Evolutionary conservation across 2,329 filamentous ascomycete species (phyloP).

Genomic region (Colletotrichum horii): DNA sequence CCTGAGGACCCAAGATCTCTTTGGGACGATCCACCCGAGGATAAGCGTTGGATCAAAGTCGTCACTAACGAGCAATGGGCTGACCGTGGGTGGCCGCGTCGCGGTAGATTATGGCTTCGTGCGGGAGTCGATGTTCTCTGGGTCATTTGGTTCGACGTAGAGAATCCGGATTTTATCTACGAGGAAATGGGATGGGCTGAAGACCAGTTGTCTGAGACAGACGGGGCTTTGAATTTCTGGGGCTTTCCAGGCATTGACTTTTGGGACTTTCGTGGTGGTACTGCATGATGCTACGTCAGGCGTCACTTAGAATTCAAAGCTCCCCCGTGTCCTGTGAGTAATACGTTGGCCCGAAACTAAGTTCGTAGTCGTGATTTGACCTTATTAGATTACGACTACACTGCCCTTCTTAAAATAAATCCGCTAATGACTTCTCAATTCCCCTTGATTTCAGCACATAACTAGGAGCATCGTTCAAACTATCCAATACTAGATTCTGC

Average conservation of each 20-base stretch:
- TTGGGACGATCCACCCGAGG: neutral
- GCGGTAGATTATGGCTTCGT: constrained; percentile 21
- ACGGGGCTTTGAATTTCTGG: constrained; percentile 23
- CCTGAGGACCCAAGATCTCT: too few species aligned
- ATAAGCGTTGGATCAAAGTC: constrained; percentile 22
- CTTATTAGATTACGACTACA: neutral
- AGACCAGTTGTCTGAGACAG: neutral
- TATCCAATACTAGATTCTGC: neutral
- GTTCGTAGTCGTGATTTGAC: neutral
- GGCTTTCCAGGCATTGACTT: neutral
- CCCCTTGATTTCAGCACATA: neutral
- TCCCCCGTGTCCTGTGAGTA: neutral
- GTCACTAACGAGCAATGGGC: constrained; percentile 8
- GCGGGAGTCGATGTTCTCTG: constrained; percentile 21
- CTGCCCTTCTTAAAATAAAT: neutral
- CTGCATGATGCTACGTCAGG: neutral
- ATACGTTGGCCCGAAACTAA: neutral
- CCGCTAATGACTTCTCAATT: neutral
- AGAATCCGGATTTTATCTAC: constrained; percentile 18
- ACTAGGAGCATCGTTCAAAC: neutral
- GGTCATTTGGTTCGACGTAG: constrained; percentile 15
- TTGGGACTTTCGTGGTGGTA: neutral
- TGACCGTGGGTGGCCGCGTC: neutral
- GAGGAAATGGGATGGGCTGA: constrained; percentile 22
- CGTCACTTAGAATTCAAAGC: neutral